Conservation (phyloP, 371 early-diverging fungal species). For the Lichtheimia ramosa region DNA sequence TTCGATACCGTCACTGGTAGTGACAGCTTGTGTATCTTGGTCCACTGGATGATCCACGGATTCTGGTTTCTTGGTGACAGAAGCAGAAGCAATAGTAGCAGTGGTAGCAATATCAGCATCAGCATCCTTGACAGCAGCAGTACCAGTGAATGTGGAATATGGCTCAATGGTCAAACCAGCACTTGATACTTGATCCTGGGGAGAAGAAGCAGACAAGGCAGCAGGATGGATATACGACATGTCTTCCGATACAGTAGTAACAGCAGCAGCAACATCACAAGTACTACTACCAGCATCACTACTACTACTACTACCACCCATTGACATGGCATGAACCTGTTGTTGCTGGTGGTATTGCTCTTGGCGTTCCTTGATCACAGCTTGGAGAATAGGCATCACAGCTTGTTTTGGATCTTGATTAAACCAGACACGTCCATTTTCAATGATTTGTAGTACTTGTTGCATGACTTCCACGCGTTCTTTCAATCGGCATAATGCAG, state of each 20-base stretch:
- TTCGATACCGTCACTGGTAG: slow-evolving; percentile 6
- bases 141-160: background rate
- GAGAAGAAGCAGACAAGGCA: too few species aligned
- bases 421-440: slow-evolving; percentile 15
- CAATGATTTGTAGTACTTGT: slow-evolving; percentile 7
- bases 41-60: too few species aligned
- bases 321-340: background rate
- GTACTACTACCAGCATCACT: too few species aligned
- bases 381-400: slow-evolving; percentile 9
- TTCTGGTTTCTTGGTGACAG: background rate
- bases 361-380: background rate
- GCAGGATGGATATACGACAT: too few species aligned
- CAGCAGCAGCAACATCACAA: too few species aligned
- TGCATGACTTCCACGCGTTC: slow-evolving; percentile 3
- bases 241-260: too few species aligned
- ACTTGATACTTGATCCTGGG: too few species aligned
- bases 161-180: too few species aligned
- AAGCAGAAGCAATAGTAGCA: background rate
- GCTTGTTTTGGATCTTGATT: slow-evolving; percentile 13
- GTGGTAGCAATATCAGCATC: slow-evolving; percentile 12
- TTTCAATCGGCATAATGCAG: background rate
- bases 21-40: background rate
- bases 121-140: slow-evolving; percentile 9
- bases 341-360: background rate
- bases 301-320: too few species aligned